A percentile compares a stretch with the other conserved stretches of the same genome.
phyloP scores from a whole-genome alignment of 2,329 filamentous ascomycete species.

The Colletotrichum simmondsii region DNA sequence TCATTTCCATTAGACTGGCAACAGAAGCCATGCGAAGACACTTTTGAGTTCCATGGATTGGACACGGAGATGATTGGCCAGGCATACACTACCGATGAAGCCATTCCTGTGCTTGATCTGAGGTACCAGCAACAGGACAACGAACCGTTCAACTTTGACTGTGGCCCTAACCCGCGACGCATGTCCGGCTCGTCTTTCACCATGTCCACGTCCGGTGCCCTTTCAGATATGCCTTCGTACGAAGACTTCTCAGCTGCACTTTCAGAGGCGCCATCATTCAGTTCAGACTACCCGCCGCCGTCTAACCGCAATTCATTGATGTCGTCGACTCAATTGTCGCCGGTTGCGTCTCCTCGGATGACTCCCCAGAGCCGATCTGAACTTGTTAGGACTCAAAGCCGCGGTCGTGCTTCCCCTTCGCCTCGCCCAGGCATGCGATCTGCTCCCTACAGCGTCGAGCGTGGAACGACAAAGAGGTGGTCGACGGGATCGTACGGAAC shows the following conservation, averaged over 20 bases:
- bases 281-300: conserved; percentile 73
- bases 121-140: conserved; percentile 63
- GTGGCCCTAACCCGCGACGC: conserved; percentile 66
- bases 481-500: conserved; percentile 79
- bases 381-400: conserved; percentile 71
- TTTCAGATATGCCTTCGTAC: conserved; percentile 77
- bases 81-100: conserved; percentile 71
- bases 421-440: conserved; percentile 75
- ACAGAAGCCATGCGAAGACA: conserved; percentile 67
- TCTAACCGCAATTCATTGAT: conserved; percentile 78
- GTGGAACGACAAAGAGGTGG: conserved; percentile 77
- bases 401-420: conserved; percentile 77
- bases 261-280: conserved; percentile 75
- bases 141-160: conserved; percentile 61
- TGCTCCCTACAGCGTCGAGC: conserved; percentile 77
- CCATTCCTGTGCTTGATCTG: conserved; percentile 71
- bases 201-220: conserved; percentile 72
- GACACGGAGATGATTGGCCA: conserved; percentile 72
- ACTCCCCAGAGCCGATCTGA: conserved; percentile 70
- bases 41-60: conserved; percentile 64
- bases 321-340: conserved; percentile 77
- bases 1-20: conserved; percentile 49
- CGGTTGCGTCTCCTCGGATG: conserved; percentile 77
- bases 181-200: conserved; percentile 81
- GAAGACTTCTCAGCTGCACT: conserved; percentile 76